Evolutionary conservation across 495 filamentous ascomycete genomes (phyloP).

Genomic region (Penicillium daleae): DNA sequence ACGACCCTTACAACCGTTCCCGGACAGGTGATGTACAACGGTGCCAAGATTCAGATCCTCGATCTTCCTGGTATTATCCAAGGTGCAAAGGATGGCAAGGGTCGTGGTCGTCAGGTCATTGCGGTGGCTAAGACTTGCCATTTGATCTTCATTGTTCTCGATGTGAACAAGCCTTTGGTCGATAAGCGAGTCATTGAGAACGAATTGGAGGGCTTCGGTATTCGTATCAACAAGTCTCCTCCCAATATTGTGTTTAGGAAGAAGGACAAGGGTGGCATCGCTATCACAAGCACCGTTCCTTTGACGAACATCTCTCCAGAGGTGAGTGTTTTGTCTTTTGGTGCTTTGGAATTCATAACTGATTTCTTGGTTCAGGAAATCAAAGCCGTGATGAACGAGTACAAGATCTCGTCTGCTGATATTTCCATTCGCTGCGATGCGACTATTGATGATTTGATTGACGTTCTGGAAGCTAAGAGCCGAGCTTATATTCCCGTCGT

Average conservation of each 20-base stretch:
- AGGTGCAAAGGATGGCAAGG: constrained; percentile 97
- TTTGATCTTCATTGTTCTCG: constrained; percentile 97
- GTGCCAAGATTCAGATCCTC: constrained; percentile 97
- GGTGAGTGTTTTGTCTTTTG: constrained; percentile 40
- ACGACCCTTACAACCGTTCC: constrained; percentile 97
- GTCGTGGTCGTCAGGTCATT: constrained; percentile 97
- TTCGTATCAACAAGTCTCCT: constrained; percentile 94
- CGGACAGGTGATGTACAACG: constrained; percentile 95
- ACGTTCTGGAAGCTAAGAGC: constrained; percentile 93
- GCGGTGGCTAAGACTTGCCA: constrained; percentile 98
- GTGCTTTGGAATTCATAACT: constrained; percentile 1
- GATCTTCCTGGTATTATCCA: constrained; percentile 99
- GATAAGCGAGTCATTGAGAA: constrained; percentile 96
- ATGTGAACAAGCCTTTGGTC: constrained; percentile 97
- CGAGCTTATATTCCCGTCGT: constrained; percentile 96
- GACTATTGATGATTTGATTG: constrained; percentile 88
- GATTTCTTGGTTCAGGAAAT: constrained; percentile 66
- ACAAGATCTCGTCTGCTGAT: constrained; percentile 95
- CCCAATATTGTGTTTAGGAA: constrained; percentile 98
- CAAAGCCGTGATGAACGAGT: constrained; percentile 95
- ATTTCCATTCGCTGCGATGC: constrained; percentile 98
- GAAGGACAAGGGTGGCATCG: constrained; percentile 97
- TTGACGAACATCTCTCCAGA: constrained; percentile 92
- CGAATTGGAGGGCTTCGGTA: constrained; percentile 97
- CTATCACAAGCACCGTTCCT: constrained; percentile 89